Base-by-base conservation (phyloP, 768 basidiomycete species). In the Suillus lakei region DNA sequence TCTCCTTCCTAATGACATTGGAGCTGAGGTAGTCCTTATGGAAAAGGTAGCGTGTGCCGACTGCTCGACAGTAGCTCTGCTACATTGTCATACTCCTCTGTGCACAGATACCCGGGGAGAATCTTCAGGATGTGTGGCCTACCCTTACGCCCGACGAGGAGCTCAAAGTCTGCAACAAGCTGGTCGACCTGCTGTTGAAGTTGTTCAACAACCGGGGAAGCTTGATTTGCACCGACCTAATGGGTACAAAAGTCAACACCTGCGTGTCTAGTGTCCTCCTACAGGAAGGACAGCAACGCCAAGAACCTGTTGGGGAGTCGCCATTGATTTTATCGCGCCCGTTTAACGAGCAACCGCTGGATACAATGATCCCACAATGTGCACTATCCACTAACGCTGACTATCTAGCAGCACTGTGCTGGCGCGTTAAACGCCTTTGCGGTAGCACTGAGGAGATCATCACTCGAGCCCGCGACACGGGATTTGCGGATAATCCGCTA, bases 1-100 rank as follows among this genome's bases (percentile, higher is more conserved):
- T 62, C 66, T 71, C 65, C 39, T 69, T 38, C 68, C 72, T 18
- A 75, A 77, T 63, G 68, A 69, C 32, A 67, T 77, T 21, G 75
- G 73, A 41, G 74, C 75, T 15, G 75, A 76, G 54, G 75, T 76
- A 13, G 75, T 76, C 26, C 67, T 76, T 28, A 65, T 76, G 34
- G 76, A 76, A 63, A 72, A 77, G 72, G 75, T 76, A 64, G 32
- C 28, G 71, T 55, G 13, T 54, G 39, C 21, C 34, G 38, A 30
- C 58, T 28, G 41, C 23, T 51, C 5, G 9, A 48, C 39, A 18
- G 15, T 30, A 43, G 54, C 7, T 61, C 32, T 46, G 50, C 62
- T 64, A 72, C 13, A 62, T 54, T 7, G 43, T 59, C 38, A 44
- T 34, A 26, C 60, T 30, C 60, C 39, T 54, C 32, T 34, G 46